Evolutionary conservation across 306 rosid species (phyloP).

Genomic region (Lithocarpus polystachyus): DNA sequence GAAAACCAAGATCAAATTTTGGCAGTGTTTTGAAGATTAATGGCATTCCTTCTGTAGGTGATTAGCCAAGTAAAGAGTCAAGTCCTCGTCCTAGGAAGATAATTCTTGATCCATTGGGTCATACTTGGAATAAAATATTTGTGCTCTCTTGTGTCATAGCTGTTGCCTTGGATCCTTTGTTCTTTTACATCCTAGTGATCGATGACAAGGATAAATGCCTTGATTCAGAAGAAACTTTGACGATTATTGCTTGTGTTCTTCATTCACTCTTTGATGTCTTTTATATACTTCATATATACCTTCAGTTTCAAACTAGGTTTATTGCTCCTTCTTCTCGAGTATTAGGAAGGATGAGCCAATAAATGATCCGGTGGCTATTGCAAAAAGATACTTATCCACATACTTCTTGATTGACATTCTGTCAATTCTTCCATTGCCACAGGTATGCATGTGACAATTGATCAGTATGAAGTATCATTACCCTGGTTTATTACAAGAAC

Average conservation of each 20-base stretch:
- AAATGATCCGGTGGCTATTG: constrained; percentile 50
- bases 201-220: constrained; percentile 33
- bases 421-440: constrained; percentile 84
- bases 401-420: constrained; percentile 70
- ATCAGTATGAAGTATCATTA: not conserved
- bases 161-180: constrained; percentile 76
- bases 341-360: constrained; percentile 77
- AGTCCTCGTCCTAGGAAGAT: constrained; percentile 11
- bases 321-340: constrained; percentile 81
- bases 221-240: constrained; percentile 24
- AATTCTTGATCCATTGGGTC: constrained; percentile 74
- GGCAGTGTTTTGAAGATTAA: constrained; percentile 3
- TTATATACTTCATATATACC: constrained; percentile 60
- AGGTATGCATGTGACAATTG: constrained; percentile 40
- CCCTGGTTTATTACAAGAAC: not conserved
- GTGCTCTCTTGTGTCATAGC: constrained; percentile 67
- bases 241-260: constrained; percentile 60
- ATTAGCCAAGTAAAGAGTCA: constrained; percentile 21
- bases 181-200: constrained; percentile 61
- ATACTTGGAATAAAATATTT: constrained; percentile 79
- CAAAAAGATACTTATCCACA: constrained; percentile 60
- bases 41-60: constrained; percentile 19
- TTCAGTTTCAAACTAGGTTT: constrained; percentile 76
- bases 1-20: constrained; percentile 32
- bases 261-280: constrained; percentile 76